Evolutionary conservation across 768 basidiomycete genomes (phyloP).

Genomic region (Macrolepiota albuminosa): DNA sequence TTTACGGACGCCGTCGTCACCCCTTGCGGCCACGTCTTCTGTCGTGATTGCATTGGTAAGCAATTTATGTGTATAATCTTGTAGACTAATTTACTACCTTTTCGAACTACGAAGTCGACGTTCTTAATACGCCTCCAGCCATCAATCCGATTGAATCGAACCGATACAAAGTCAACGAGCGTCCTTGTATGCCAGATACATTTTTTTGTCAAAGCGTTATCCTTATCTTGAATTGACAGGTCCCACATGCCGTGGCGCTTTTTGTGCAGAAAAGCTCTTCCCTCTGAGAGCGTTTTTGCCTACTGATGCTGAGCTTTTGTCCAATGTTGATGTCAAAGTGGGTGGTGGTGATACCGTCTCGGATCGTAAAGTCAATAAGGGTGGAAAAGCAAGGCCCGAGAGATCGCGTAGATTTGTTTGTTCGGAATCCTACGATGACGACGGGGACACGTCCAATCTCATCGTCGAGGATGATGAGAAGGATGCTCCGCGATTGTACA

Average conservation of each 20-base stretch:
- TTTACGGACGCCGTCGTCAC: constrained; percentile 53
- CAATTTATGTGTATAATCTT: not conserved
- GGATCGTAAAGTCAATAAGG: constrained; percentile 16
- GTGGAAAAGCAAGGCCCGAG: constrained; percentile 18
- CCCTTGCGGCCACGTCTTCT: constrained; percentile 58
- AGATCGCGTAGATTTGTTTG: not conserved
- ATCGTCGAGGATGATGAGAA: constrained; percentile 49
- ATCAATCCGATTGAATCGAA: constrained; percentile 29
- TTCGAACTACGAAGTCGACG: constrained; percentile 26
- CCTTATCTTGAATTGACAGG: constrained; percentile 26
- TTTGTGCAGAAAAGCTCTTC: constrained; percentile 48
- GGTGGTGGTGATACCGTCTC: constrained; percentile 16
- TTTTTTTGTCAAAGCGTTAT: not conserved
- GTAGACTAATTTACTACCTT: not conserved
- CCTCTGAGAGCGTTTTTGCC: constrained; percentile 57
- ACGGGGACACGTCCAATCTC: constrained; percentile 46
- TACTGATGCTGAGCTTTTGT: constrained; percentile 38
- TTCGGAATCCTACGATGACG: constrained; percentile 23
- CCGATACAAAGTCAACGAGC: constrained; percentile 37
- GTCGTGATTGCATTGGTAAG: constrained; percentile 53
- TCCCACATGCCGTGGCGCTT: constrained; percentile 55
- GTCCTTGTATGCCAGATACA: constrained; percentile 39
- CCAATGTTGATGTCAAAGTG: constrained; percentile 26
- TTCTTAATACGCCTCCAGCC: constrained; percentile 34
- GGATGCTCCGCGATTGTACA: constrained; percentile 32